Percentiles rank a stretch among this genome's conserved stretches.
phyloP scores from a whole-genome alignment of 1,284 basidiomycete genomes.

The Ustilago cynodontis region DNA sequence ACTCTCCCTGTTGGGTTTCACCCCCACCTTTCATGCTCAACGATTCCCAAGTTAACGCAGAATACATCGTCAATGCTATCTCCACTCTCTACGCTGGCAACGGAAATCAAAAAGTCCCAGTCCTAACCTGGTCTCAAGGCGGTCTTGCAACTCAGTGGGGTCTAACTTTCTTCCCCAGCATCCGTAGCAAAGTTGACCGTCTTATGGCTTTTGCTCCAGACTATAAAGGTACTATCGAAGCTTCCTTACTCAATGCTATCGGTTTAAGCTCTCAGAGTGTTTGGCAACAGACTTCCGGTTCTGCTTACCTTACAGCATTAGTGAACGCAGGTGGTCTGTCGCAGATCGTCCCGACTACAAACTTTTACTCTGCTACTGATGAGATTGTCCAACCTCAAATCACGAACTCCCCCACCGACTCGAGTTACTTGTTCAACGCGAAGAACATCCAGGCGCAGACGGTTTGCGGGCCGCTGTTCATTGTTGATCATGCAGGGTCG shows the following conservation, averaged over 20 bases:
- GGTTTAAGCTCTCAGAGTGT: constrained; percentile 1
- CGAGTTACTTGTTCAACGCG: constrained; percentile 26
- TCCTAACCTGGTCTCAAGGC: constrained; percentile 49
- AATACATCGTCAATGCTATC: constrained; percentile 51
- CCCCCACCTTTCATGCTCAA: constrained; percentile 48
- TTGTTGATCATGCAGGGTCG: constrained; percentile 35
- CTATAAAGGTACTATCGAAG: constrained; percentile 39
- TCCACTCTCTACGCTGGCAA: constrained; percentile 16
- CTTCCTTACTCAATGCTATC: constrained; percentile 8
- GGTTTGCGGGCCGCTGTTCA: constrained; percentile 17
- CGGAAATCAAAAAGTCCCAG: constrained; percentile 19
- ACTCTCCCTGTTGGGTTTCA: constrained; percentile 40
- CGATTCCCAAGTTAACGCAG: constrained; percentile 39
- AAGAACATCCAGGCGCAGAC: constrained; percentile 44
- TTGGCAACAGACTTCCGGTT: constrained; percentile 42
- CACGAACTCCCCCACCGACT: constrained; percentile 18
- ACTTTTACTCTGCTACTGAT: constrained; percentile 37
- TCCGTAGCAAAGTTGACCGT: constrained; percentile 20
- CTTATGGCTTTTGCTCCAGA: constrained; percentile 44
- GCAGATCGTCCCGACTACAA: constrained; percentile 44
- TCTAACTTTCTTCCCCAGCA: constrained; percentile 44
- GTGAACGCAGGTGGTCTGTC: constrained; percentile 37
- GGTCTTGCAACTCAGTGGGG: constrained; percentile 33
- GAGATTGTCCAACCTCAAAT: constrained; percentile 40
- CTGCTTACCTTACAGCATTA: constrained; percentile 29